Base-by-base conservation (phyloP, 2,329 filamentous ascomycete genomes). In the Tolypocladium paradoxum region DNA sequence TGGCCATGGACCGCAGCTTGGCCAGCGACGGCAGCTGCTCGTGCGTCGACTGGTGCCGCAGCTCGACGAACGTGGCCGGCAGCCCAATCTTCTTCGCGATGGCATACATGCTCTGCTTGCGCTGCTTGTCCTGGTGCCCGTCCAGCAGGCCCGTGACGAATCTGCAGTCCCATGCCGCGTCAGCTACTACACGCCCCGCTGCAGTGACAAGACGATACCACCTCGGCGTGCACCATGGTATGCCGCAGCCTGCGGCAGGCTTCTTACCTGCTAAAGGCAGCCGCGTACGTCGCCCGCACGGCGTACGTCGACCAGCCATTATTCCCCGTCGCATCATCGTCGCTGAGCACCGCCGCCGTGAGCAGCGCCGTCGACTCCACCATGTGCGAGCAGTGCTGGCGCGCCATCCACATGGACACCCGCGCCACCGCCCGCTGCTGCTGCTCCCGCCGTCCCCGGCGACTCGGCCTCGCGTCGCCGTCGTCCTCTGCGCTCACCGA, bases 1-100 rank as follows among this genome's bases (percentile, higher is more conserved):
- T 72, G 1, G 86, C 82, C 1, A 87, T 87, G 36, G 77, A 77
- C 51, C 89, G 81, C 56, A 96, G 73, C 57, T 89, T 83, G 12
- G 80, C 76, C 51, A 96, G 73, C 1, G 85, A 84, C 0, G 91
- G 91, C 53, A 96, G 73, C 65, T 90, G 87, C 68, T 95, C 88
- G 67, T 97, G 91, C 40, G 90, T 95, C 45, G 88, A 88, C 70
- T 95, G 88, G 67, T 96, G 91, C 47, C 91, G 82, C 54, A 95
- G 75, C 73, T 95, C 90, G 52, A 96, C 90, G 68, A 96, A 95
- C 0, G 86, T 85, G 0, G 85, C 82, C 0, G 87, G 86, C 54
- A 90, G 70, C 0, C 81, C 83, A 54, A 89, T 81, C 38, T 77
- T 81, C 66, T 81, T 83, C 55, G 85, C 86, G 27, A 86, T 76